Percentiles rank a stretch among this genome's conserved stretches.
Evolutionary conservation across 352 stramenopile genomes (phyloP).

Genomic region (Phytophthora syringae): DNA sequence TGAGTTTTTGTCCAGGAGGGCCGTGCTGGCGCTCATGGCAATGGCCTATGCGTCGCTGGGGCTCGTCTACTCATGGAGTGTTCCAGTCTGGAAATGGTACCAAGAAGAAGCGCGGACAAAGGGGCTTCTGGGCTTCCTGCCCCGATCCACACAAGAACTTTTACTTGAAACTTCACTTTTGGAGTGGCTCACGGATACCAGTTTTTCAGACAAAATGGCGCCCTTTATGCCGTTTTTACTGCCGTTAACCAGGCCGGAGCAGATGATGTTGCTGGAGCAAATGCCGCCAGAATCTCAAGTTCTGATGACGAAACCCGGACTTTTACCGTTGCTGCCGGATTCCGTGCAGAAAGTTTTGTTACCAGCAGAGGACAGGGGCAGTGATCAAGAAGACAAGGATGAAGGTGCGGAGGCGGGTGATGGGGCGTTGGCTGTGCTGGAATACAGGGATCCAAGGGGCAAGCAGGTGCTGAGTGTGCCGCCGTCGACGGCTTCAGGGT

Average conservation of each 20-base stretch:
- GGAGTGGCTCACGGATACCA: constrained; percentile 85
- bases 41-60: constrained; percentile 70
- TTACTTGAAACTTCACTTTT: constrained; percentile 79
- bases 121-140: constrained; percentile 70
- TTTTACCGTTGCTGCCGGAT: constrained; percentile 67
- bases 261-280: constrained; percentile 72
- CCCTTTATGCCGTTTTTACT: constrained; percentile 82
- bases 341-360: constrained; percentile 67
- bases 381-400: constrained; percentile 13
- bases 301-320: constrained; percentile 74
- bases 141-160: constrained; percentile 59
- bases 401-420: neutral
- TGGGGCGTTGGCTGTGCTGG: neutral
- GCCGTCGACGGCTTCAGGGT: constrained; percentile 50
- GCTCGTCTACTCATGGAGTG: constrained; percentile 81
- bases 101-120: constrained; percentile 56
- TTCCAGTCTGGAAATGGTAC: constrained; percentile 83
- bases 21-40: constrained; percentile 74
- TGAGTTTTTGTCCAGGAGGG: constrained; percentile 76
- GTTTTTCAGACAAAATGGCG: constrained; percentile 71
- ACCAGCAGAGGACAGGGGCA: constrained; percentile 31
- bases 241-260: constrained; percentile 68
- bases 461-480: constrained; percentile 29
- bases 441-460: constrained; percentile 10
- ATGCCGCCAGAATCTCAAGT: constrained; percentile 72